Evolutionary conservation across 2,329 filamentous ascomycete species (phyloP).

Genomic region (Helicocarpus griseus): DNA sequence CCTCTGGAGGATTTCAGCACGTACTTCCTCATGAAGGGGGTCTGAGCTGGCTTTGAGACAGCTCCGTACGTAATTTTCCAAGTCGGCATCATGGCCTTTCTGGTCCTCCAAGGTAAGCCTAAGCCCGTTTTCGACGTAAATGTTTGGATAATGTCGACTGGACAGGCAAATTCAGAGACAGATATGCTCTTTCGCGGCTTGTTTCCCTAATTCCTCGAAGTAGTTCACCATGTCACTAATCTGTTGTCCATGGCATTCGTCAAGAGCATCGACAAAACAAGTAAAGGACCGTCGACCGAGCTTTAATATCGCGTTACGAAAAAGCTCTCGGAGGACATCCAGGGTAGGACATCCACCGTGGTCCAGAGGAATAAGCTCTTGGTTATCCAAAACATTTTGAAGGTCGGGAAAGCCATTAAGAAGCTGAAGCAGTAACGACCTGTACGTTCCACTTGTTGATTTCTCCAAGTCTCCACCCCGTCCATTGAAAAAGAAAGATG

Average conservation of each 20-base stretch:
- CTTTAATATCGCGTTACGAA: conserved; percentile 8
- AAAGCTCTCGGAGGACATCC: conserved; percentile 14
- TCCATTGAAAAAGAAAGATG: conserved; percentile 24
- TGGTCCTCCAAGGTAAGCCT: conserved; percentile 32
- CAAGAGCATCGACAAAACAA: conserved; percentile 38
- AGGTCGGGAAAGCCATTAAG: conserved; percentile 16
- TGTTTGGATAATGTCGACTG: conserved; percentile 37
- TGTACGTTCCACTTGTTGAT: conserved; percentile 19
- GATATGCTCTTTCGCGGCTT: conserved; percentile 6
- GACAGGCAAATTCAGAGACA: conserved; percentile 30
- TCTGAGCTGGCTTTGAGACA: conserved; percentile 13
- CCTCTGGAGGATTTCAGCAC: conserved; percentile 26
- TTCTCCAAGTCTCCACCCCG: conserved; percentile 17
- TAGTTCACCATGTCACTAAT: conserved; percentile 29
- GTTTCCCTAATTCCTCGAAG: conserved; percentile 24
- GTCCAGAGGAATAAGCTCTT: not conserved
- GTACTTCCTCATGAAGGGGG: conserved; percentile 21
- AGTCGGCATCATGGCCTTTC: conserved; percentile 26
- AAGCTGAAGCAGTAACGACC: conserved; percentile 20
- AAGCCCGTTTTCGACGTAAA: conserved; percentile 23
- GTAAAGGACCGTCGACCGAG: conserved; percentile 14
- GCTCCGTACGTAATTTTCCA: conserved; percentile 12
- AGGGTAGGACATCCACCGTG: conserved; percentile 2
- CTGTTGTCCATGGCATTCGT: conserved; percentile 35
- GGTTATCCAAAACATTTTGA: conserved; percentile 11